These are phyloP conservation scores for Pyrrhoderma noxium DNA, from an alignment of 1,284 basidiomycete species.

Conservation along the genomic window DNA sequence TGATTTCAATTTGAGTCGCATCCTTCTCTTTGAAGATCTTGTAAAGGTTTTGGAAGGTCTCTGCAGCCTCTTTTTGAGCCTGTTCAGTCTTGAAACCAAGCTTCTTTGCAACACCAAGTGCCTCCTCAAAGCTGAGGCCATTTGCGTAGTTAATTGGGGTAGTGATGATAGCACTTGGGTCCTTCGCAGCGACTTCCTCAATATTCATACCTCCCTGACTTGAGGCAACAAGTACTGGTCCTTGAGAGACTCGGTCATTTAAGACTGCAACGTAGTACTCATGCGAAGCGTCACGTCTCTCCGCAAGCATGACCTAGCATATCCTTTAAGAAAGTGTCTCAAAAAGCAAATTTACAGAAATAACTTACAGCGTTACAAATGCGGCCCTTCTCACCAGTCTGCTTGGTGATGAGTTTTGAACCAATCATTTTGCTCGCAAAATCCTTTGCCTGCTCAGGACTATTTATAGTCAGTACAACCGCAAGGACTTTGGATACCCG, in stretches of 20 bases:
- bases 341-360: neutral
- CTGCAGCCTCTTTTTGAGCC: slow-evolving; percentile 79
- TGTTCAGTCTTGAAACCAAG: slow-evolving; percentile 79
- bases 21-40: slow-evolving; percentile 99
- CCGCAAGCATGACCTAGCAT: slow-evolving; percentile 90
- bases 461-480: slow-evolving; percentile 27
- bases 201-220: slow-evolving; percentile 97
- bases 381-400: slow-evolving; percentile 90
- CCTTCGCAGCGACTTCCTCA: slow-evolving; percentile 98
- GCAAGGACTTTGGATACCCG: slow-evolving; percentile 16
- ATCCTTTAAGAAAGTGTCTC: neutral
- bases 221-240: slow-evolving; percentile 92
- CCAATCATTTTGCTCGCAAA: slow-evolving; percentile 93
- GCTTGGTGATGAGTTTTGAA: slow-evolving; percentile 95
- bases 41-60: slow-evolving; percentile 93
- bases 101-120: slow-evolving; percentile 78
- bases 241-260: slow-evolving; percentile 87
- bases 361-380: slow-evolving; percentile 85
- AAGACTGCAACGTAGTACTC: slow-evolving; percentile 98
- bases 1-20: slow-evolving; percentile 99
- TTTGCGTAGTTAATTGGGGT: slow-evolving; percentile 86
- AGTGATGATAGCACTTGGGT: slow-evolving; percentile 93
- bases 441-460: slow-evolving; percentile 85
- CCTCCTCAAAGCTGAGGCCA: slow-evolving; percentile 72
- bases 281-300: slow-evolving; percentile 88